Evolutionary conservation across 805 yeast genomes (phyloP), one percentile per base, ranked within the genome.

Genomic region (Phaffomyces antillensis): DNA sequence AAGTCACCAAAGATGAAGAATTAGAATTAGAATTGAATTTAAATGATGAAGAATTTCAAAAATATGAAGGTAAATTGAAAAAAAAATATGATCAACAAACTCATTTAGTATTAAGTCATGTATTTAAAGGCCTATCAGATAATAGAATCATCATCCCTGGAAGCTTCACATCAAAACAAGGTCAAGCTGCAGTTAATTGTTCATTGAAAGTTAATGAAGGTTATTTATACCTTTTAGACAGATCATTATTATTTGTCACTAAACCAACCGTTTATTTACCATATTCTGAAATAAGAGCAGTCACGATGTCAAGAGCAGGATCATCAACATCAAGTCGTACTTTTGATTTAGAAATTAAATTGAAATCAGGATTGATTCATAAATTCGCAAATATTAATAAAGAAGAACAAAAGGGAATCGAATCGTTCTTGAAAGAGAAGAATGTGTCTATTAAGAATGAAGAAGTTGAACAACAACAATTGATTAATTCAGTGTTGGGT

Each of bases 131-230:
- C 4, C 76, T 93, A 52, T 82, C 96, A 5, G 95, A 87, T 52
- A 79, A 90, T 49, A 82, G 89, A 59, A 79, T 91, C 46, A 80
- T 87, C 25, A 80, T 81, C 36, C 96, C 97, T 0, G 95, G 96
- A 13, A 72, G 84, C 3, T 93, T 79, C 71, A 73, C 74, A 49
- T 83, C 95, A 6, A 77, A 81, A 35, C 83, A 81, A 58, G 80
- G 79, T 38, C 88, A 84, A 56, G 85, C 95, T 13, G 96, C 95
- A 5, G 84, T 93, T 26, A 75, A 88, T 18, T 91, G 98, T 67
- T 87, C 97, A 7, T 76, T 87, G 55, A 93, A 91, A 65, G 98
- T 98, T 0, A 84, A 86, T 41, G 98, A 93, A 69, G 98, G 99
- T 26, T 85, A 89, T 55, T 67, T 93, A 48, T 93, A 86, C 64